phyloP scores from a whole-genome alignment of 495 filamentous ascomycete genomes.

The Neurospora sp. region DNA sequence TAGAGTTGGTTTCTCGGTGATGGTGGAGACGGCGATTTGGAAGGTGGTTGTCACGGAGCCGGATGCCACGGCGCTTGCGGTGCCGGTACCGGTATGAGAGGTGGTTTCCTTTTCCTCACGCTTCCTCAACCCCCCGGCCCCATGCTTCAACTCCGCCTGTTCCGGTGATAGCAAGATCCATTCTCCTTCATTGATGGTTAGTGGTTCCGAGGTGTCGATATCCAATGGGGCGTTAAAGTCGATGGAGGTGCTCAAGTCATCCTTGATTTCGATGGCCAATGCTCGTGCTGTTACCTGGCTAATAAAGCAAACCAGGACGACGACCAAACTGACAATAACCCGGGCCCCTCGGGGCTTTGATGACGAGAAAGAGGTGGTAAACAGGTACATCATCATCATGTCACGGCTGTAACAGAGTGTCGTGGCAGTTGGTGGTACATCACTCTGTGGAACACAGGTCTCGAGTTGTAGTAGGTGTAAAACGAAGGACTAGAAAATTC shows the following conservation, averaged over 20 bases:
- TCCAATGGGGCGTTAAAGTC: conserved; percentile 7
- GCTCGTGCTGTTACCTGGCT: conserved; percentile 18
- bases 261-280: conserved; percentile 17
- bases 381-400: conserved; percentile 3
- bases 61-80: neutral
- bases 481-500: conserved; percentile 16
- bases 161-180: conserved; percentile 32
- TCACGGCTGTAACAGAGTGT: conserved; percentile 11
- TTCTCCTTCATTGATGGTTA: conserved; percentile 16
- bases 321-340: neutral
- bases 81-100: too few species aligned
- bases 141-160: conserved; percentile 11
- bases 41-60: conserved; percentile 25
- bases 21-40: conserved; percentile 24
- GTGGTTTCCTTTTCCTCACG: neutral
- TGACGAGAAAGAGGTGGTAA: neutral
- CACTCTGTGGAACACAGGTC: conserved; percentile 9
- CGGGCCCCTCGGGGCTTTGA: neutral
- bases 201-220: conserved; percentile 26
- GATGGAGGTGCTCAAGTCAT: neutral
- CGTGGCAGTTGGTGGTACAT: conserved; percentile 15
- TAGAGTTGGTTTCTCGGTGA: conserved; percentile 11
- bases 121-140: neutral
- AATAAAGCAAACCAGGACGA: conserved; percentile 23
- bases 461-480: neutral